phyloP scores from a whole-genome alignment of 163 green algal species.

The Chlamydomonas reinhardtii region DNA sequence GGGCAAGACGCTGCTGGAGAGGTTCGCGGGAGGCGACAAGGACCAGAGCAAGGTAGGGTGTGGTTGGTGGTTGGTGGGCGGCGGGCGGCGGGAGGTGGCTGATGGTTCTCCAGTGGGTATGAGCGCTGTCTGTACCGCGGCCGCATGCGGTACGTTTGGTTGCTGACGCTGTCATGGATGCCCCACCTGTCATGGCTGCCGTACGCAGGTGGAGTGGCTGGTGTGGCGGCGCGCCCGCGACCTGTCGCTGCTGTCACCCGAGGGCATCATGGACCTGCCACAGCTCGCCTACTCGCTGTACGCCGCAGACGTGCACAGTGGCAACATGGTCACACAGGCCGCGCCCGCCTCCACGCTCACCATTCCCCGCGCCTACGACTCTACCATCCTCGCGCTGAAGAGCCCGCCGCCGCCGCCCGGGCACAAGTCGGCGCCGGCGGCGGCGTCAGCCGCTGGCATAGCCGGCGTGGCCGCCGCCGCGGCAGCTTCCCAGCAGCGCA shows the following conservation, averaged over 20 bases:
- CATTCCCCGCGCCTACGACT: constrained; percentile 46
- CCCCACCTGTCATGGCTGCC: no score
- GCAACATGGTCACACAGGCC: constrained; percentile 40
- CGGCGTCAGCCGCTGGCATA: background rate
- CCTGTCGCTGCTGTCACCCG: constrained; percentile 22
- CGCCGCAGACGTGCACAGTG: constrained; percentile 13
- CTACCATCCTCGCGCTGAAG: constrained; percentile 20
- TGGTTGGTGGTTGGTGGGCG: no score
- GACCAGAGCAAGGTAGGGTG: no score
- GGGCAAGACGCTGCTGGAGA: constrained; percentile 36
- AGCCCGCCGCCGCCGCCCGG: background rate
- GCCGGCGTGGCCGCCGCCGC: constrained; percentile 8
- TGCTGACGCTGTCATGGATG: no score
- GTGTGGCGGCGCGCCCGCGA: constrained; percentile 23
- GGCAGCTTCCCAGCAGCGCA: background rate
- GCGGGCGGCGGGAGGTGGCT: no score
- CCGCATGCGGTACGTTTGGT: no score
- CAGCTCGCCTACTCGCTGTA: constrained; percentile 31
- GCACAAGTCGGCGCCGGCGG: no score
- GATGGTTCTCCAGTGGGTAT: no score
- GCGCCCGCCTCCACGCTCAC: constrained; percentile 11
- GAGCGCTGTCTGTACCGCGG: no score
- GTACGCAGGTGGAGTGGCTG: constrained; percentile 41
- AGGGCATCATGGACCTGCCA: constrained; percentile 24
- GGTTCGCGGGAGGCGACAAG: background rate